Evolutionary conservation across 306 rosid species (phyloP), one percentile per base, ranked within the genome.

Genomic region (Castanea crenata): DNA sequence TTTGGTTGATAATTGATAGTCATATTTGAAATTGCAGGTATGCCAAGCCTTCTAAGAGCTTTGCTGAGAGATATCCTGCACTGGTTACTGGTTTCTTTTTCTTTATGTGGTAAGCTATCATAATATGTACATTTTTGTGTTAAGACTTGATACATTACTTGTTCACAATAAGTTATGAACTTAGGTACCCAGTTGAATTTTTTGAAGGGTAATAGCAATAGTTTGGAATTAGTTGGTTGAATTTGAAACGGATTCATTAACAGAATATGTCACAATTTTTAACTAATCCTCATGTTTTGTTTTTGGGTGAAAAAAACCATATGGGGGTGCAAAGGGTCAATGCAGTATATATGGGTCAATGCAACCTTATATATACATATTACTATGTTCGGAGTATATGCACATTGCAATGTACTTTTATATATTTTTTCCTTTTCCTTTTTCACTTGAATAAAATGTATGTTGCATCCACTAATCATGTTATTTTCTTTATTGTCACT

Each of bases 41-140:
- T 80, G 79, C 74, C 1, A 74, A 77, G 61, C 70, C 89, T 51
- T 77, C 90, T 21, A 83, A 84, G 80, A 86, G 90, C 71, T 87
- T 88, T 74, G 74, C 82, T 25, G 90, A 87, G 76, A 87, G 71
- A 73, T 89, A 81, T 80, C 98, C 99, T 6, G 92, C 82, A 21
- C 81, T 95, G 59, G 79, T 89, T 18, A 95, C 99, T 38, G 98
- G 98, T 0, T 92, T 95, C 81, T 95, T 90, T 86, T 95, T 95
- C 92, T 95, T 95, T 77, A 92, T 88, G 88, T 92, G 99, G 99
- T 91, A 86, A 79, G 86, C 3, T 29, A 8, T 58, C 52, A 34
- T 63, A 67, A 16, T 18, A 19, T 18, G 27, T 35, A 67, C 72
- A 59, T 59, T 21, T 35, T 13, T 67, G 27, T 67, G 5, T 18